Conservation (phyloP, 73 alveolate species). For the Uronychia setigera region DNA sequence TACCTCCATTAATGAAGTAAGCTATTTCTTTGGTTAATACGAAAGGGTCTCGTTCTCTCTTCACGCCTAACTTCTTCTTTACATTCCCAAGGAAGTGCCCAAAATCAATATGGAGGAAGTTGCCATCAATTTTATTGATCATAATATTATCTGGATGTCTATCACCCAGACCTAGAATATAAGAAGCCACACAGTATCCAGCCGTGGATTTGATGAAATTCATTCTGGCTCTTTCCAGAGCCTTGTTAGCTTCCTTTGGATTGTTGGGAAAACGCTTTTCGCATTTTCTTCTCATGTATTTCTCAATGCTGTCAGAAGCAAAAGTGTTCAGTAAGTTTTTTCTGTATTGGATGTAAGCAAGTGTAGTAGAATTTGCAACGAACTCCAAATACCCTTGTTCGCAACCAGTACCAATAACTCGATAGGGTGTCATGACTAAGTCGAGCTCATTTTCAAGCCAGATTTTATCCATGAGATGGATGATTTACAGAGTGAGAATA, state of each 20-base stretch:
- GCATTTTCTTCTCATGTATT: constrained; percentile 41
- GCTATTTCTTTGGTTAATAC: constrained; percentile 86
- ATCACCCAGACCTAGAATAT: constrained; percentile 95
- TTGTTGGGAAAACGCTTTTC: constrained; percentile 30
- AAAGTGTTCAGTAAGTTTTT: constrained; percentile 64
- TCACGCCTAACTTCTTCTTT: constrained; percentile 92
- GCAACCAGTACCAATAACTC: constrained; percentile 87
- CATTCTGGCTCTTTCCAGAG: constrained; percentile 56
- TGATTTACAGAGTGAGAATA: constrained; percentile 83
- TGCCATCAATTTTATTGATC: constrained; percentile 91
- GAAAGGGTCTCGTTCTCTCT: constrained; percentile 94
- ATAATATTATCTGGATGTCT: constrained; percentile 97
- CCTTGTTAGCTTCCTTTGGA: constrained; percentile 15
- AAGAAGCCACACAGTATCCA: constrained; percentile 95
- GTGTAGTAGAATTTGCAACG: constrained; percentile 75
- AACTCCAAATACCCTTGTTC: constrained; percentile 81
- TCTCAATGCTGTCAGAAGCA: constrained; percentile 55
- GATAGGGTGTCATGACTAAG: constrained; percentile 80
- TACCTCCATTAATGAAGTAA: constrained; percentile 62
- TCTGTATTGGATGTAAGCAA: constrained; percentile 81
- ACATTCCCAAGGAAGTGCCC: constrained; percentile 98
- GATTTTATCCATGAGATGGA: constrained; percentile 83
- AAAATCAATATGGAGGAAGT: constrained; percentile 95
- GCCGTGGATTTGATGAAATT: constrained; percentile 88
- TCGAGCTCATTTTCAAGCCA: constrained; percentile 81